Base-by-base conservation (phyloP, 108 stramenopile species). In the Fistulifera solaris region DNA sequence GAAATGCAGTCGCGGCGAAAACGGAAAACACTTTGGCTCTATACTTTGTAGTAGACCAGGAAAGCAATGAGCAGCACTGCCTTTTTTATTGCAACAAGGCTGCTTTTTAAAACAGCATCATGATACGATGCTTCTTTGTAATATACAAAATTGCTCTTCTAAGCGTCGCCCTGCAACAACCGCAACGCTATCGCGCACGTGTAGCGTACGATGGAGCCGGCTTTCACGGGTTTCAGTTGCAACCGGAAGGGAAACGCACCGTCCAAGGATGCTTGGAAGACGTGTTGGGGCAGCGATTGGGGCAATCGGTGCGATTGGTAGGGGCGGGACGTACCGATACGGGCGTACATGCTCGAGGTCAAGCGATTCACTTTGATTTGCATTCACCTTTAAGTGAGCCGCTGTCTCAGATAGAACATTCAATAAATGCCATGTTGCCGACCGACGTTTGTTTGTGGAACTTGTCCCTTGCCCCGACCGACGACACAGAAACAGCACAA, bases 301-400 rank as follows among this genome's bases (percentile, higher is more conserved):
- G 69, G 39, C 71, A 81, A 5, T 43, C 57, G 10, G 66, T 90
- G n/a, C 66, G 71, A 38, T 76, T 90, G 10, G 72, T 83, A 7
- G 89, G 80, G 13, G 83, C 89, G 0, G 70, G 83, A n/a, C 65
- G 89, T 25, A 90, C 89, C 0, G 89, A 90, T 67, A 69, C 85
- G 1, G 85, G 85, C 11, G 89, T 90, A 1, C 85, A 87, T 68
- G 82, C 84, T 6, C 70, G 89, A 17, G 89, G 85, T 28, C 89
- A 90, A 65, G 89, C 89, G 0, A 61, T 87, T 59, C 89, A 90
- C 68, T 90, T 90, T 58, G 89, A 90, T 65, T 67, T 90, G 49
- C 6, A 15, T 6, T 5, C 7, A 39, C 7, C 4, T 4, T 11
- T 11, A 6, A 21, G 4, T 11, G 51, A 28, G 39, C 19, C 31